A percentile compares a stretch with the other conserved stretches of the same genome.
Evolutionary conservation across 2,329 filamentous ascomycete species (phyloP).

Genomic region (Aspergillus japonicus): DNA sequence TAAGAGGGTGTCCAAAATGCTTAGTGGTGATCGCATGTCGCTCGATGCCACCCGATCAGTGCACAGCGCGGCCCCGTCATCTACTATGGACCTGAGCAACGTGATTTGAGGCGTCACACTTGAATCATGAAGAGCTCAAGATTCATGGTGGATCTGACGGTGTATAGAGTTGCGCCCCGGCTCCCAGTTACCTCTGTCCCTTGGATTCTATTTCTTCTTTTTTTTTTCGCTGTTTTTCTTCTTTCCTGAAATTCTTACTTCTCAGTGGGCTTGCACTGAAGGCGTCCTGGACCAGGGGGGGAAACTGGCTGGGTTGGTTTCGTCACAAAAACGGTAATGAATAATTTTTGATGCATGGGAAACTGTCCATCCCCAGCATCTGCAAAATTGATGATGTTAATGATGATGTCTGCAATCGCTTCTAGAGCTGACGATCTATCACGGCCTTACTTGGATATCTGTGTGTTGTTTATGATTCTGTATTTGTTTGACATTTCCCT

Average conservation of each 20-base stretch:
- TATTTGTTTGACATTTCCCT: neutral
- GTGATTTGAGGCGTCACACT: constrained; percentile 47
- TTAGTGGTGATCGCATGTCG: constrained; percentile 46
- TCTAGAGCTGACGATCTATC: constrained; percentile 20
- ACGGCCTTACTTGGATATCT: constrained; percentile 11
- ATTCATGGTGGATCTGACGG: neutral
- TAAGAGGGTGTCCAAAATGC: constrained; percentile 38
- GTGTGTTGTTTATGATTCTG: neutral
- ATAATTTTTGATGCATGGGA: constrained; percentile 3
- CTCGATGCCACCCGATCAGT: constrained; percentile 40
- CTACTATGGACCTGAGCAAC: constrained; percentile 45
- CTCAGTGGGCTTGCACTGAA: neutral
- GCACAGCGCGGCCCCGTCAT: constrained; percentile 45
- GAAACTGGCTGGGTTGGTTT: neutral
- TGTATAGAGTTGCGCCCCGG: neutral
- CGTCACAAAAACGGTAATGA: constrained; percentile 7
- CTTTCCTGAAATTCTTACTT: neutral
- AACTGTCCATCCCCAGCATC: neutral
- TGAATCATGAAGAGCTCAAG: constrained; percentile 11
- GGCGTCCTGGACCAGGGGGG: constrained; percentile 4
- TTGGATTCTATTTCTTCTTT: too few relatives aligned
- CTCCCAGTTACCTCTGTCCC: neutral
- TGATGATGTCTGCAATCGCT: constrained; percentile 18
- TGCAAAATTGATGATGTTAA: constrained; percentile 15
- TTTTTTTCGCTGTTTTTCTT: neutral